phyloP scores from a whole-genome alignment of 2,329 filamentous ascomycete genomes.

The Xylaria sp. region DNA sequence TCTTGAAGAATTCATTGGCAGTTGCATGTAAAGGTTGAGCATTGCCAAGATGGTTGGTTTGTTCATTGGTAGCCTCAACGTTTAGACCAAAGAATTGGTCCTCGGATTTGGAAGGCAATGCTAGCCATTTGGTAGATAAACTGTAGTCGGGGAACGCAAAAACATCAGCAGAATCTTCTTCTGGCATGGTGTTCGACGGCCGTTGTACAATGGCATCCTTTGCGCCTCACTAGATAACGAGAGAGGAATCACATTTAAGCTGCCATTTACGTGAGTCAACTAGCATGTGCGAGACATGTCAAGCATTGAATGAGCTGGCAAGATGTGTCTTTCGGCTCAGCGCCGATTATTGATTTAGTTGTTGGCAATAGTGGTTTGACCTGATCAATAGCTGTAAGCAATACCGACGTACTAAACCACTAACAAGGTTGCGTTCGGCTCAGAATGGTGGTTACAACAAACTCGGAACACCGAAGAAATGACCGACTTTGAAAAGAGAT shows the following conservation, averaged over 20 bases:
- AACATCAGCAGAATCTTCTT: conserved; percentile 62
- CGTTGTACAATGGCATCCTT: conserved; percentile 36
- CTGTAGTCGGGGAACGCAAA: conserved; percentile 74
- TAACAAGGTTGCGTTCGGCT: neutral
- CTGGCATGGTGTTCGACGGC: conserved; percentile 49
- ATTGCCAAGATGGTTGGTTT: conserved; percentile 21
- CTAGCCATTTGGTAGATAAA: conserved; percentile 63
- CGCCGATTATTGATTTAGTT: neutral
- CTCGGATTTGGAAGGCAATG: conserved; percentile 45
- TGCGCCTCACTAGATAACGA: conserved; percentile 3
- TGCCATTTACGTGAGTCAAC: neutral
- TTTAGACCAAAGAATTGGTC: conserved; percentile 59
- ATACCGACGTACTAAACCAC: neutral
- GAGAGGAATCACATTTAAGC: conserved; percentile 6
- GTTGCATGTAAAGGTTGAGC: conserved; percentile 32
- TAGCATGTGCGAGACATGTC: too few relatives aligned
- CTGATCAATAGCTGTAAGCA: neutral
- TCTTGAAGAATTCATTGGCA: conserved; percentile 57
- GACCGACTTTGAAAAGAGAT: neutral
- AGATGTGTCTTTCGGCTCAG: neutral
- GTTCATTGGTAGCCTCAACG: conserved; percentile 47
- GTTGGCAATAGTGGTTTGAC: neutral
- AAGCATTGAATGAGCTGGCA: too few relatives aligned
- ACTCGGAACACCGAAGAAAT: neutral
- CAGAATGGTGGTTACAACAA: neutral